These are phyloP conservation scores for Apiospora pterosperma DNA, from an alignment of 2,329 filamentous ascomycete species.

Conservation along the genomic window DNA sequence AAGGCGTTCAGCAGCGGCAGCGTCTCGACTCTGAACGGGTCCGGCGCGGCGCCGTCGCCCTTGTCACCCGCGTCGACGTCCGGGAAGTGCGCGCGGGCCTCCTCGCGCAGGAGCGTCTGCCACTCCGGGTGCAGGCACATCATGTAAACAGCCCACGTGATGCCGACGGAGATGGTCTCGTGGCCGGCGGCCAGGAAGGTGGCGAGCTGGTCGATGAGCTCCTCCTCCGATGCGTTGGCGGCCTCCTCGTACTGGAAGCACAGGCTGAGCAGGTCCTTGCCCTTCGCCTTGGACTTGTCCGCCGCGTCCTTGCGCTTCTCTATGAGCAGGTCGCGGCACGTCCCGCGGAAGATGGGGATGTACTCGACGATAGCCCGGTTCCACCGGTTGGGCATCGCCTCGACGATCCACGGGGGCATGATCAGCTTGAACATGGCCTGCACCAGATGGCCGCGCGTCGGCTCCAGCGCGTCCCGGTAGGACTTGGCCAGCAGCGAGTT, in stretches of 20 bases:
- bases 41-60: conserved; percentile 28
- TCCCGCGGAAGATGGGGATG: conserved; percentile 55
- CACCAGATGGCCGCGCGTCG: conserved; percentile 37
- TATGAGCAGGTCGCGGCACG: conserved; percentile 65
- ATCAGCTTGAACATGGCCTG: conserved; percentile 54
- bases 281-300: conserved; percentile 34
- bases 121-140: conserved; percentile 56
- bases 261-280: conserved; percentile 60
- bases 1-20: conserved; percentile 69
- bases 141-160: conserved; percentile 61
- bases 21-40: conserved; percentile 53
- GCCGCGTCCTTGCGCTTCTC: conserved; percentile 59
- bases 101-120: conserved; percentile 57
- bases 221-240: conserved; percentile 47
- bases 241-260: conserved; percentile 51
- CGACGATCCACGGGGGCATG: conserved; percentile 59
- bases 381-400: conserved; percentile 62
- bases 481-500: conserved; percentile 54
- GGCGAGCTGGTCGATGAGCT: conserved; percentile 51
- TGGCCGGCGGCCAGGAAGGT: conserved; percentile 57
- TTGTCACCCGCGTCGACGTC: conserved; percentile 7
- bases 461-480: conserved; percentile 55
- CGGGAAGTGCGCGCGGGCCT: conserved; percentile 51
- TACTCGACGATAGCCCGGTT: conserved; percentile 62
- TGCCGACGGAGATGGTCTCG: conserved; percentile 62